Evolutionary conservation across 108 stramenopile species (phyloP).

Genomic region (Mediolabrus comicus): DNA sequence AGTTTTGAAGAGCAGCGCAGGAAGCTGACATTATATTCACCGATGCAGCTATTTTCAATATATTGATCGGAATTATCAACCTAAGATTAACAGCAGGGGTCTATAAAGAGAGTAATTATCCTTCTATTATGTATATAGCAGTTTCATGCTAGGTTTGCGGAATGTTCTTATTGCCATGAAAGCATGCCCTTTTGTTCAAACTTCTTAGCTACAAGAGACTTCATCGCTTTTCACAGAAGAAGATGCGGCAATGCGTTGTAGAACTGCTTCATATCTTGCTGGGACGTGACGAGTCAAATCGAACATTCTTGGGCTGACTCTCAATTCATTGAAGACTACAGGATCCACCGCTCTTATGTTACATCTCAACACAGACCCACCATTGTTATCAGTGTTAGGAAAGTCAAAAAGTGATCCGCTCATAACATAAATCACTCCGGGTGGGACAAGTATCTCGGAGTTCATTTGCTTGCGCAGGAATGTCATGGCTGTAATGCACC

Average conservation of each 20-base stretch:
- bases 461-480: constrained; percentile 42
- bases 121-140: too few species aligned
- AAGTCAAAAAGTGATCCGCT: constrained; percentile 30
- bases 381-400: constrained; percentile 4
- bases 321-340: constrained; percentile 39
- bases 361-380: background rate
- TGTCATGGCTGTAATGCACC: constrained; percentile 50
- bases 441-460: constrained; percentile 65
- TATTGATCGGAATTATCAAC: background rate
- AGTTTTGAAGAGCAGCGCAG: background rate
- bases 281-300: constrained; percentile 67
- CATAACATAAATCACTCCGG: constrained; percentile 50
- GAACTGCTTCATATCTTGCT: constrained; percentile 54
- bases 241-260: constrained; percentile 20
- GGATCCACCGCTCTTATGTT: constrained; percentile 18
- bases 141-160: too few species aligned
- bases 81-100: too few species aligned
- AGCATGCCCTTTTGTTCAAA: too few species aligned
- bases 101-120: too few species aligned
- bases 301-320: constrained; percentile 62
- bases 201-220: too few species aligned
- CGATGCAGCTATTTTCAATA: background rate
- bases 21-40: background rate
- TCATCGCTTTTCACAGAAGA: background rate
- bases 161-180: too few species aligned